Conservation (phyloP, 345 rosid species). For the Carallia pectinifolia region DNA sequence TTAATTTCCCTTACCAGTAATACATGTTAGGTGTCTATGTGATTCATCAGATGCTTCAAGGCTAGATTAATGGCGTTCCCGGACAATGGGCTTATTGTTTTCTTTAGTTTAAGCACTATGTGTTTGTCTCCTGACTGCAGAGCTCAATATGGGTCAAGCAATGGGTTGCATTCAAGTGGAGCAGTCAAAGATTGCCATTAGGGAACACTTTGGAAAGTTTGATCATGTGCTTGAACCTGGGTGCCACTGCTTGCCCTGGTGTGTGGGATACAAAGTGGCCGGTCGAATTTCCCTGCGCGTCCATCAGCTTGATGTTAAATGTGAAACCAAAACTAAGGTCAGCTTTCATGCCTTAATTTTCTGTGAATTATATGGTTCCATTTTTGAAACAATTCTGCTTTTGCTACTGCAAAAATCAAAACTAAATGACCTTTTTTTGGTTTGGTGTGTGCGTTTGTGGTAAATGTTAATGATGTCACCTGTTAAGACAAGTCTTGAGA, state of each 20-base stretch:
- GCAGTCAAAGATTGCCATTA: constrained; percentile 30
- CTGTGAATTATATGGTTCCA: not conserved
- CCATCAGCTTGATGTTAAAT: constrained; percentile 28
- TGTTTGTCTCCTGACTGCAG: not conserved
- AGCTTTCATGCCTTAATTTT: not conserved
- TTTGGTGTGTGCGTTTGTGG: no score
- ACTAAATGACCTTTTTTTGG: no score
- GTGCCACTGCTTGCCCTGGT: constrained; percentile 37
- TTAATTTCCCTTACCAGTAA: no score
- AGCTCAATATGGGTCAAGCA: constrained; percentile 19
- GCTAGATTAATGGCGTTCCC: no score
- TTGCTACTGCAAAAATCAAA: no score
- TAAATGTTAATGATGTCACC: no score
- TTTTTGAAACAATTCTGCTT: no score
- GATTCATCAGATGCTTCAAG: no score
- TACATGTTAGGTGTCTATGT: no score
- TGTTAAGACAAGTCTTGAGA: no score
- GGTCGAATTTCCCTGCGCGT: constrained; percentile 28
- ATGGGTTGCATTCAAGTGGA: constrained; percentile 31
- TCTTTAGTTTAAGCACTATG: not conserved
- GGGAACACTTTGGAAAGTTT: constrained; percentile 33
- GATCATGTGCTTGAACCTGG: constrained; percentile 38
- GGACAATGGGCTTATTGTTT: no score
- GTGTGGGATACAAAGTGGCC: constrained; percentile 24
- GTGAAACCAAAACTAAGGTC: constrained; percentile 26